Evolutionary conservation across 202 grass and related monocot genomes (phyloP).

Genomic region (Dendrocalamus latiflorus): DNA sequence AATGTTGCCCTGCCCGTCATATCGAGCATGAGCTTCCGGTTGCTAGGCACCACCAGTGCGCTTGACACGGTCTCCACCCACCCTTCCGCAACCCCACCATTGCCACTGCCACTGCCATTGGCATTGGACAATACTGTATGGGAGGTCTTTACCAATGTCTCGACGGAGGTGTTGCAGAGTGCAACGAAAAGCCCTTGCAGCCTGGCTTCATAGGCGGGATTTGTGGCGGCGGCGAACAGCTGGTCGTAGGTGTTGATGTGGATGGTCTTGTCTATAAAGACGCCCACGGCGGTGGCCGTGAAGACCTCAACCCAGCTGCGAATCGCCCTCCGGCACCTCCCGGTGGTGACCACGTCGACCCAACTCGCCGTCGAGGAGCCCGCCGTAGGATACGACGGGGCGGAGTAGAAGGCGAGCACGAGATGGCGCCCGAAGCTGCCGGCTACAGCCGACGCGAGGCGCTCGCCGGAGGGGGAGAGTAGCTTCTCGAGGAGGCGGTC

Average conservation of each 20-base stretch:
- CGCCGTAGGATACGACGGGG: not conserved
- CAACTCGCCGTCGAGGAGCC: slow-evolving; percentile 25
- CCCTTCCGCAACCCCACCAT: too few species aligned
- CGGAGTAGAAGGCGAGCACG: slow-evolving; percentile 53
- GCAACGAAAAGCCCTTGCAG: too few species aligned
- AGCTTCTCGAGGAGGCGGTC: slow-evolving; percentile 63
- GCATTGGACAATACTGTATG: too few species aligned
- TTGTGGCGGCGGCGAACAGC: too few species aligned
- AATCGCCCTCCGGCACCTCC: slow-evolving; percentile 41
- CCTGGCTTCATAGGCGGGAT: too few species aligned
- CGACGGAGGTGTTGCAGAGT: too few species aligned
- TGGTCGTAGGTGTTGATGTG: slow-evolving; percentile 95
- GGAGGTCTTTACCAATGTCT: too few species aligned
- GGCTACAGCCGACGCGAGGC: slow-evolving; percentile 51
- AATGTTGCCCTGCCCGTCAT: too few species aligned
- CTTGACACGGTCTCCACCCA: too few species aligned
- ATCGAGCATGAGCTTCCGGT: too few species aligned
- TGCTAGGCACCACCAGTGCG: too few species aligned
- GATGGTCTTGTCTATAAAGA: slow-evolving; percentile 90
- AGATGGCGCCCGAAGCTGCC: slow-evolving; percentile 61
- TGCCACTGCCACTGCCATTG: too few species aligned
- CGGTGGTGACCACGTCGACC: slow-evolving; percentile 47
- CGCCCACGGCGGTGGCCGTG: slow-evolving; percentile 64
- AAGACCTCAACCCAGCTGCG: slow-evolving; percentile 53
- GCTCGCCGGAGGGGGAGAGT: slow-evolving; percentile 46